Conservation (phyloP, 2,329 filamentous ascomycete species). For the Acarospora socialis region DNA sequence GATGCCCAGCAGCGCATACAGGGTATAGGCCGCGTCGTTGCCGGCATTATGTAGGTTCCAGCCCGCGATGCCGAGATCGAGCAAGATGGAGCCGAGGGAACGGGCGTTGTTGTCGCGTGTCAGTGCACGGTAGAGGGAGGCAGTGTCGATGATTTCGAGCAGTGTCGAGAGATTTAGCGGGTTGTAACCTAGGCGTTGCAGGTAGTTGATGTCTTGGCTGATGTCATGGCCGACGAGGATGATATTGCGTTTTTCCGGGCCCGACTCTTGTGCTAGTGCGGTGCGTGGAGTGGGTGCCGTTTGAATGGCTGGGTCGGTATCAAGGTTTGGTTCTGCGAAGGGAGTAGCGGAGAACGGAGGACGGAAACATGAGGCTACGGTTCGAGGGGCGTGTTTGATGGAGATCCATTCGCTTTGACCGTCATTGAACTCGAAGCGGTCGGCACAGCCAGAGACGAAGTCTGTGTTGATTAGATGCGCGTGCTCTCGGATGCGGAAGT, state of each 20-base stretch:
- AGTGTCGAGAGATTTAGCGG: conserved; percentile 36
- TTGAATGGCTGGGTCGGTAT: background rate
- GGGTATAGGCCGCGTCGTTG: conserved; percentile 70
- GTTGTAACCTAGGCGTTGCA: conserved; percentile 51
- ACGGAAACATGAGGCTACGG: conserved; percentile 41
- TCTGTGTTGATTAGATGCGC: conserved; percentile 48
- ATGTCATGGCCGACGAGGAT: conserved; percentile 70
- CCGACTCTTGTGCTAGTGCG: conserved; percentile 6
- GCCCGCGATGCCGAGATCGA: conserved; percentile 46
- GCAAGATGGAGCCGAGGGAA: conserved; percentile 47
- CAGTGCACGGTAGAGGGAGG: conserved; percentile 52
- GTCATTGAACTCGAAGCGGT: conserved; percentile 61
- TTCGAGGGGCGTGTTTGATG: conserved; percentile 28
- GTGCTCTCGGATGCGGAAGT: conserved; percentile 64
- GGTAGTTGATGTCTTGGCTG: conserved; percentile 51
- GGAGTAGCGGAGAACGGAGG: conserved; percentile 35
- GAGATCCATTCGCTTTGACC: conserved; percentile 43
- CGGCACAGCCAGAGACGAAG: conserved; percentile 60
- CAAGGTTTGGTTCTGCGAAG: conserved; percentile 3
- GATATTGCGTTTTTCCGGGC: conserved; percentile 39
- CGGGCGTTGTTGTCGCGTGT: conserved; percentile 38
- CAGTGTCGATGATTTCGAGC: conserved; percentile 58
- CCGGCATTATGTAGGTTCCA: conserved; percentile 70
- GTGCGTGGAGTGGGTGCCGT: too few relatives aligned
- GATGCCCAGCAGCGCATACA: conserved; percentile 58